A percentile compares a stretch with the other conserved stretches of the same genome.
Evolutionary conservation across 441 rosid genomes (phyloP).

Genomic region (Metrosideros polymorpha): DNA sequence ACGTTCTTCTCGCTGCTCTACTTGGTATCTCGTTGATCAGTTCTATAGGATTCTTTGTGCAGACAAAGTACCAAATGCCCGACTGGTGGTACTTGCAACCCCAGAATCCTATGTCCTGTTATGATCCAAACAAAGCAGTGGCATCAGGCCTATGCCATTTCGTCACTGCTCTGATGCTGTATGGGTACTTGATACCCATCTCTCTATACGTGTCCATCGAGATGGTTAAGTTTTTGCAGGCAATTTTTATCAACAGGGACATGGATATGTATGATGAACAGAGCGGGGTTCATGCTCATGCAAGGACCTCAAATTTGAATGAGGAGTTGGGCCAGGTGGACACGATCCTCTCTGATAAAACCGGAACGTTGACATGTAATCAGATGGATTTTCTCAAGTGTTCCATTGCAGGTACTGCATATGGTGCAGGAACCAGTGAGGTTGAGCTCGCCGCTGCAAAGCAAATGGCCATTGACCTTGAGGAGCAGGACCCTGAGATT

Average conservation of each 20-base stretch:
- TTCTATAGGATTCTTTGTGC: conserved; percentile 77
- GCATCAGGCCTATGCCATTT: conserved; percentile 72
- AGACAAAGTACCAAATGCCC: conserved; percentile 65
- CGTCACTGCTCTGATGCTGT: conserved; percentile 86
- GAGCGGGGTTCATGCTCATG: conserved; percentile 74
- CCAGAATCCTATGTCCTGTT: conserved; percentile 28
- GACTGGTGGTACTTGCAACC: conserved; percentile 79
- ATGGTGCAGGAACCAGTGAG: conserved; percentile 78
- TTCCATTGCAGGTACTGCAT: conserved; percentile 81
- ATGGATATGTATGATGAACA: conserved; percentile 80
- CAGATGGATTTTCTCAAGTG: conserved; percentile 98
- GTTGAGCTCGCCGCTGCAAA: conserved; percentile 87
- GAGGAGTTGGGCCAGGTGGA: conserved; percentile 97
- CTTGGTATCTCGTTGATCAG: conserved; percentile 67
- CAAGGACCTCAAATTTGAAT: conserved; percentile 90
- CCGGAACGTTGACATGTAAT: conserved; percentile 95
- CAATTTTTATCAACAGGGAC: conserved; percentile 79
- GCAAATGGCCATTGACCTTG: conserved; percentile 76
- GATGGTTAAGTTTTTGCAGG: conserved; percentile 93
- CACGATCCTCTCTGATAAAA: conserved; percentile 93
- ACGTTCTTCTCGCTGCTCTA: conserved; percentile 68
- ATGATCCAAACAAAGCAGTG: conserved; percentile 45
- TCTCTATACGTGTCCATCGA: conserved; percentile 97
- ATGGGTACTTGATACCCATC: conserved; percentile 91
- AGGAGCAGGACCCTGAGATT: conserved; percentile 36